These are phyloP conservation scores for Pythium folliculosum DNA, from an alignment of 352 stramenopile species.

Conservation along the genomic window DNA sequence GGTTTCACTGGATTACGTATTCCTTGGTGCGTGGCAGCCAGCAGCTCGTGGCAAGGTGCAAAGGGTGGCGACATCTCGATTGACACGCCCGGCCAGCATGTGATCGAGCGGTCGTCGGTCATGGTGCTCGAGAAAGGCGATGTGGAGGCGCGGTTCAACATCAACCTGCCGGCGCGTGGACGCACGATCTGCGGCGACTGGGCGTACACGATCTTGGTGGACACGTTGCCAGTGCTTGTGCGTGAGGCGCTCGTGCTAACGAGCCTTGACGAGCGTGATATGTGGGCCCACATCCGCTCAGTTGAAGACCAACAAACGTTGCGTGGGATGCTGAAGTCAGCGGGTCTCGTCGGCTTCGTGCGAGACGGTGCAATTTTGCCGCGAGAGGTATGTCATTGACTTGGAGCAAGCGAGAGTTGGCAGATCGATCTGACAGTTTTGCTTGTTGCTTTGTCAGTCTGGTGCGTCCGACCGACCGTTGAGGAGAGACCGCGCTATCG, in stretches of 20 bases:
- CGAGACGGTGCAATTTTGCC: constrained; percentile 92
- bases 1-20: too few species aligned
- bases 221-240: constrained; percentile 88
- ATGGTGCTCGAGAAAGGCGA: constrained; percentile 74
- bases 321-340: constrained; percentile 73
- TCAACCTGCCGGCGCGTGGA: constrained; percentile 94
- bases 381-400: constrained; percentile 42
- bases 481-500: constrained; percentile 44
- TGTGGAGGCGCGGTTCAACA: constrained; percentile 93
- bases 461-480: constrained; percentile 65
- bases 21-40: constrained; percentile 16
- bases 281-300: constrained; percentile 89
- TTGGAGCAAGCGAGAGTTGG: not conserved
- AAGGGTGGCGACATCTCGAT: constrained; percentile 96
- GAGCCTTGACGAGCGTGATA: constrained; percentile 60
- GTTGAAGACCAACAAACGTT: constrained; percentile 94
- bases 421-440: not conserved
- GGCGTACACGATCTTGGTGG: constrained; percentile 91
- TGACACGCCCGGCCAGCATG: constrained; percentile 90
- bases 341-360: constrained; percentile 92
- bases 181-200: constrained; percentile 93
- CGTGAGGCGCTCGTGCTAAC: constrained; percentile 72
- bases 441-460: constrained; percentile 25
- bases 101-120: constrained; percentile 93
- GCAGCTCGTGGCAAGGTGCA: constrained; percentile 80